phyloP scores from a whole-genome alignment of 2,329 filamentous ascomycete genomes.

The Cadophora sp. region DNA sequence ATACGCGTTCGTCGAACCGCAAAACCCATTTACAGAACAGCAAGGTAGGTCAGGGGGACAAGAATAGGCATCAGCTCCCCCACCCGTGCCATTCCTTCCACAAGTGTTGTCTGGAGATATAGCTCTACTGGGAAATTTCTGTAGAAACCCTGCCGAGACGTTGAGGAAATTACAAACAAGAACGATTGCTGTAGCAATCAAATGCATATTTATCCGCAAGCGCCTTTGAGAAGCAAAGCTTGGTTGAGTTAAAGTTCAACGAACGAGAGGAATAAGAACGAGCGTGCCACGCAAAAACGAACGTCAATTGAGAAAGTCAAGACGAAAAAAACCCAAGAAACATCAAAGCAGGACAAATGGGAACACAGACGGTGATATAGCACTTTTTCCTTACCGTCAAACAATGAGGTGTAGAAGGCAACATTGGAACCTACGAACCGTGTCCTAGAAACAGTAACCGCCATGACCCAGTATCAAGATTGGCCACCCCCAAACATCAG shows the following conservation, averaged over 20 bases:
- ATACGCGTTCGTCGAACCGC: conserved; percentile 42
- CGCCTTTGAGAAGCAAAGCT: neutral
- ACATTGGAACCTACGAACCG: conserved; percentile 9
- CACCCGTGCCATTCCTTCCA: conserved; percentile 31
- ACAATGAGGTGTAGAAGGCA: neutral
- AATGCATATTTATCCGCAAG: too few relatives aligned
- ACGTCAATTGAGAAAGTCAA: neutral
- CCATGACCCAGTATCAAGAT: conserved; percentile 7
- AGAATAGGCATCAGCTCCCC: conserved; percentile 30
- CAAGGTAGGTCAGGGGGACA: conserved; percentile 38
- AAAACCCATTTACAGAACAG: conserved; percentile 46
- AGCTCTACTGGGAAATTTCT: conserved; percentile 16
- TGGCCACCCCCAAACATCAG: too few relatives aligned
- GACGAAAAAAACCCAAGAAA: neutral
- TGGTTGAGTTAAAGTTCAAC: neutral
- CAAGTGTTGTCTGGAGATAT: conserved; percentile 39
- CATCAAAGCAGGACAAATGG: neutral
- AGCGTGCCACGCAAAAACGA: neutral
- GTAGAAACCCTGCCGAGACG: conserved; percentile 19
- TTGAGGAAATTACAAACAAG: neutral
- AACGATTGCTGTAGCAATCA: too few relatives aligned
- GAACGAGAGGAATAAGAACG: neutral
- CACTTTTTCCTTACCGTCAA: neutral
- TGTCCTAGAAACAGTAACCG: neutral
- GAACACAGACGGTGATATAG: neutral